Base-by-base conservation (phyloP, 176 grass and related monocot species). In the Lolium perenne region DNA sequence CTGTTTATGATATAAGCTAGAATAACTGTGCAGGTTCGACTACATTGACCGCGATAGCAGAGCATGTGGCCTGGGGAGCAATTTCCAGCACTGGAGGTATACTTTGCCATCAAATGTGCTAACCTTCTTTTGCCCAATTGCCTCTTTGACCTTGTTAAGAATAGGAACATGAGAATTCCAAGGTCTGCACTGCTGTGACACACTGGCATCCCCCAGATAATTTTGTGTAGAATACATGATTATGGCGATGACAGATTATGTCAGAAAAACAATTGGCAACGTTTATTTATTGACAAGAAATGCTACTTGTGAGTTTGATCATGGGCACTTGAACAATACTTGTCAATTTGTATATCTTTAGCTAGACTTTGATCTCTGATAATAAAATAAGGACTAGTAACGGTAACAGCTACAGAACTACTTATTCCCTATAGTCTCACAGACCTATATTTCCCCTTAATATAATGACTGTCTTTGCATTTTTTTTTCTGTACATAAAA, bases 1-100 rank as follows among this genome's bases (percentile, higher is more conserved):
- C 81, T 87, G 59, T 20, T 47, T 80, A 76, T 82, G 73, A 3
- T 48, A 78, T 67, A 86, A 87, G 46, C 59, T 83, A 41, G 57
- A 88, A 63, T 82, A 49, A 73, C n/a, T 75, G 57, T 87, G 84
- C 91, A 95, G 96, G 86, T 98, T 98, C 21, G 96, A 98, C 82
- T 98, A 98, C 93, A 98, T 98, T 87, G 86, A 76, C 48, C 96
- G 93, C 26, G 96, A 98, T 84, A 91, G 93, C 69, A 91, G 96
- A 78, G 96, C 96, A 69, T 98, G 96, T 82, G 96, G 96, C 62
- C 91, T 98, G 64, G 93, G 96, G 7, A 95, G 91, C 68, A 98
- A 95, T 92, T 98, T 98, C 56, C 91, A 98, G 71, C 95, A 89
- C 53, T 88, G 83, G 71, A 95, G 96, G 96, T 95, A 89, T 78